A percentile compares a stretch with the other conserved stretches of the same genome.
Conservation (phyloP, 2,329 filamentous ascomycete genomes). For the Diaporthe sp. region DNA sequence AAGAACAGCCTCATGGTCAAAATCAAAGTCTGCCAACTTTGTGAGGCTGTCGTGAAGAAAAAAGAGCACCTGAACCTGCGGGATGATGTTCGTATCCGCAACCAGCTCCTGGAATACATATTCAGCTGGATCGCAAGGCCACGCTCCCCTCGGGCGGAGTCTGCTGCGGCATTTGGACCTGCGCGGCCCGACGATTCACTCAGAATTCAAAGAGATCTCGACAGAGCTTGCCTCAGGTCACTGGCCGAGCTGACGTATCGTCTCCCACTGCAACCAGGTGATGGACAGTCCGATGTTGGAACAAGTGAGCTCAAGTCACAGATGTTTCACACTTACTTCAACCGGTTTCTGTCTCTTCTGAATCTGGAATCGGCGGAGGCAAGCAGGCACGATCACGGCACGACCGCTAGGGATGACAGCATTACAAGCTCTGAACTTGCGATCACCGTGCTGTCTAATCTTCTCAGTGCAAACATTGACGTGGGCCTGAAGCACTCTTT, state of each 20-base stretch:
- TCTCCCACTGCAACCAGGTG: conserved; percentile 74
- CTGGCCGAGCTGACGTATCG: conserved; percentile 76
- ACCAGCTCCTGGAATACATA: conserved; percentile 76
- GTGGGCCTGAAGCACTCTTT: conserved; percentile 78
- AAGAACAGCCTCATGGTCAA: conserved; percentile 72
- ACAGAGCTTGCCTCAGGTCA: conserved; percentile 73
- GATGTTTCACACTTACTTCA: conserved; percentile 80
- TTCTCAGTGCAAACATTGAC: conserved; percentile 78
- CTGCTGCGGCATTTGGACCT: conserved; percentile 49
- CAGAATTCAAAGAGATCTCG: conserved; percentile 73
- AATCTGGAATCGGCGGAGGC: conserved; percentile 67
- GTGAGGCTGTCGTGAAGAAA: conserved; percentile 73
- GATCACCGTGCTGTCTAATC: conserved; percentile 76
- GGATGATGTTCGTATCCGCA: conserved; percentile 77
- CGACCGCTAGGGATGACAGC: conserved; percentile 63
- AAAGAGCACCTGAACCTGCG: conserved; percentile 77
- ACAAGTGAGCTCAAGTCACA: conserved; percentile 77
- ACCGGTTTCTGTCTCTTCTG: conserved; percentile 74
- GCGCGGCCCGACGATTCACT: conserved; percentile 68
- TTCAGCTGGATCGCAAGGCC: conserved; percentile 77
- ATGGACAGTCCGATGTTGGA: conserved; percentile 74
- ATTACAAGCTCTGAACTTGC: conserved; percentile 71
- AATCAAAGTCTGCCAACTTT: conserved; percentile 77
- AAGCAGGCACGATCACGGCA: conserved; percentile 57
- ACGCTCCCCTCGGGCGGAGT: conserved; percentile 62